Evolutionary conservation across 805 yeast species (phyloP), one percentile per base, ranked within the genome.

Genomic region (Lipomyces kockii): DNA sequence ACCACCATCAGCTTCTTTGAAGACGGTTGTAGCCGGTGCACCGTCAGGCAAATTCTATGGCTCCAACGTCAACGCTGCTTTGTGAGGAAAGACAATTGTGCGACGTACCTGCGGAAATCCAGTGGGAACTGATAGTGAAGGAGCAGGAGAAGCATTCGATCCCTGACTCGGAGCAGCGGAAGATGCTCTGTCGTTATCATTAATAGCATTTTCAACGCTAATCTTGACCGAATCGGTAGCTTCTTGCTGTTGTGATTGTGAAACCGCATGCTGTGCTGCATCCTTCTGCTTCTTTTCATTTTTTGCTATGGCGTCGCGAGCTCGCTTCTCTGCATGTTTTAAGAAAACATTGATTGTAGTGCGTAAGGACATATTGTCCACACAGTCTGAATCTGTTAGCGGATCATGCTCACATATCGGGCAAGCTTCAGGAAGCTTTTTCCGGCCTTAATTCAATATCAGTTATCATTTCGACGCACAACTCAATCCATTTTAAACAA

Each of bases 321-420:
- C 64, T 11, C 58, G 53, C 57, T 69, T 66, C 49, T 68, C 72
- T 22, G 71, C 68, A 34, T 68, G 71, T 51, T 65, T 69, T 8
- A 69, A 39, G 62, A 69, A 69, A 8, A 69, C 72, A 7, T 39
- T 58, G 14, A 69, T 58, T 2, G 72, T 69, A 2, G 71, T 68
- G 6, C 71, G 66, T 58, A 69, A 43, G 2, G 71, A 46, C 25
- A 34, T 46, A 34, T 70, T 61, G 14, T 64, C 65, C 34, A 46
- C 54, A 32, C 73, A 37, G 29, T 51, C 63, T 12, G 62, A 27
- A 1, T 27, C 29, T 6, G 58, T 54, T n/a, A 66, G 9, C 22
- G 66, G 66, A 12, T 62, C 37, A 29, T 56, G 58, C 12, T 61
- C 66, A 39, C 72, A 69, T 5, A 51, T 43, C 39, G 72, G 71